A percentile compares a stretch with the other conserved stretches of the same genome.
These are phyloP conservation scores for Macrotyloma uniflorum DNA, from an alignment of 306 rosid genomes.

Conservation along the genomic window DNA sequence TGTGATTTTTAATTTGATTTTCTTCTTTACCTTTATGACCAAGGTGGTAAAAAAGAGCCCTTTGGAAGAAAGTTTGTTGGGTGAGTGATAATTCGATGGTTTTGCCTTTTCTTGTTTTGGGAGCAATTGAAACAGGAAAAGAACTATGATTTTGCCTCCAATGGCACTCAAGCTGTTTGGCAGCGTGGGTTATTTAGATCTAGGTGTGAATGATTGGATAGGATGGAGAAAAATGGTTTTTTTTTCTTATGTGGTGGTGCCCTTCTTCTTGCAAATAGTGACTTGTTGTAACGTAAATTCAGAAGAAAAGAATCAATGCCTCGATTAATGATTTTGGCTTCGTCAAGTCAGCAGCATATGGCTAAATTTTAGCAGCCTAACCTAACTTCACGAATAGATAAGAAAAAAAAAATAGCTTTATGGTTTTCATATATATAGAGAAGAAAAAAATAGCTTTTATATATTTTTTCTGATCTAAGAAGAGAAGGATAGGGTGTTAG, in stretches of 20 bases:
- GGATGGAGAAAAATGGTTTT: neutral
- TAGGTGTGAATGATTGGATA: conserved; percentile 33
- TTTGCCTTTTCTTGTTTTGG: conserved; percentile 19
- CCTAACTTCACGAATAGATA: neutral
- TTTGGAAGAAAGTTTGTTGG: conserved; percentile 5
- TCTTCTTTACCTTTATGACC: neutral
- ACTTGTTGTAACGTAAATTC: neutral
- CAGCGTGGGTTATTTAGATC: conserved; percentile 8
- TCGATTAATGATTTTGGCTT: neutral
- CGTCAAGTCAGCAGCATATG: neutral
- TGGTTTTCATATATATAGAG: too few relatives aligned
- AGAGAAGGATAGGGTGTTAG: neutral
- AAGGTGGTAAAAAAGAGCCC: neutral
- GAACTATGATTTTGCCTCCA: conserved; percentile 40
- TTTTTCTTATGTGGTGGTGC: neutral
- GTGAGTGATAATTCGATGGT: conserved; percentile 10
- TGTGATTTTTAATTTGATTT: neutral
- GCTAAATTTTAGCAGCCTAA: neutral
- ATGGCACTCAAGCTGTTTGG: conserved; percentile 34
- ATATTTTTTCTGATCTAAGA: neutral
- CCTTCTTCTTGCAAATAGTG: neutral
- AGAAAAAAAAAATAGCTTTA: too few relatives aligned
- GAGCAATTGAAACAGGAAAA: conserved; percentile 21
- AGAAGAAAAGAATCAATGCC: conserved; percentile 25
- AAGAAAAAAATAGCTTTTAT: too few relatives aligned